A percentile compares a stretch with the other conserved stretches of the same genome.
Conservation (phyloP, 129 eudicot genomes). For the Escallonia herrerae region DNA sequence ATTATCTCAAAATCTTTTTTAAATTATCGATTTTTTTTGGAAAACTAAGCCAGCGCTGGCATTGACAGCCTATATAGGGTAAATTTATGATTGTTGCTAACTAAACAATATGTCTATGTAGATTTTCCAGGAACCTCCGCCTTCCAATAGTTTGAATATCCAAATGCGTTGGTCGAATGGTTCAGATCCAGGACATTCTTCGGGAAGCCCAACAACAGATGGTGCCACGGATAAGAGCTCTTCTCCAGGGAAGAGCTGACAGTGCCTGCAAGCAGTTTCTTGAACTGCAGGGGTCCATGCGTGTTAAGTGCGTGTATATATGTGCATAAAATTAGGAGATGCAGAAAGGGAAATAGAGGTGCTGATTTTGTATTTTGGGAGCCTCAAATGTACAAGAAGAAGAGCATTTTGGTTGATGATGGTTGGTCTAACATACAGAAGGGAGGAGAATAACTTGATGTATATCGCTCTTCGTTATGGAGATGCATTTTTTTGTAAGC, state of each 20-base stretch:
- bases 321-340: constrained; percentile 32
- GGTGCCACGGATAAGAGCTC: constrained; percentile 23
- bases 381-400: constrained; percentile 4
- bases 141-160: constrained; percentile 44
- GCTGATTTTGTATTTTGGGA: constrained; percentile 41
- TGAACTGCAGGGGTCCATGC: constrained; percentile 4
- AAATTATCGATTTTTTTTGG: background rate
- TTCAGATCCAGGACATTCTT: constrained; percentile 38
- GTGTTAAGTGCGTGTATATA: constrained; percentile 37
- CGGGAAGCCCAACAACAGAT: constrained; percentile 37
- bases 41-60: background rate
- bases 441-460: constrained; percentile 21
- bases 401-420: constrained; percentile 15
- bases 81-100: background rate
- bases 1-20: background rate
- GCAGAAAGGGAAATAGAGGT: constrained; percentile 18
- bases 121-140: constrained; percentile 43
- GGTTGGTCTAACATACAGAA: constrained; percentile 11
- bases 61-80: no score
- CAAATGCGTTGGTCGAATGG: constrained; percentile 42
- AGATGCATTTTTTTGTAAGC: constrained; percentile 2
- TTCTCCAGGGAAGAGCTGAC: constrained; percentile 30
- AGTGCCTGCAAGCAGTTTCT: constrained; percentile 30
- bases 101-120: constrained; percentile 3
- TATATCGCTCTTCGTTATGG: no score